phyloP scores from a whole-genome alignment of 2,329 filamentous ascomycete species.

The Didymella sp. region DNA sequence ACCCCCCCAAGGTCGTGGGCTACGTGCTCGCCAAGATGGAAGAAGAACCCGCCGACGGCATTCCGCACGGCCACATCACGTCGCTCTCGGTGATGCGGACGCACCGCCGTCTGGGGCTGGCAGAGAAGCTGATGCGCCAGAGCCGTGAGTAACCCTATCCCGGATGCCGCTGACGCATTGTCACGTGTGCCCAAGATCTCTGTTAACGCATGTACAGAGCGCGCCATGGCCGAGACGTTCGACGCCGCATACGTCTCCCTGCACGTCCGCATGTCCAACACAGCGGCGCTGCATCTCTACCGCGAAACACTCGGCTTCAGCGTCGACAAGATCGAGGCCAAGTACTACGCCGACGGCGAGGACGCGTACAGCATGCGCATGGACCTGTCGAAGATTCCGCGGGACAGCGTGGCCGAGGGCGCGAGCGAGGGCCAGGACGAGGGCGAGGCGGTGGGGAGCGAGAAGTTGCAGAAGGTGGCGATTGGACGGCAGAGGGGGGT shows the following conservation, averaged over 20 bases:
- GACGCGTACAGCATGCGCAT: constrained; percentile 95
- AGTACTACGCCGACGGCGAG: constrained; percentile 98
- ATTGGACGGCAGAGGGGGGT: constrained; percentile 83
- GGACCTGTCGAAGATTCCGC: constrained; percentile 69
- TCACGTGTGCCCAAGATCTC: not conserved
- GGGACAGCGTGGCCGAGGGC: constrained; percentile 56
- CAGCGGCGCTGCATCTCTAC: constrained; percentile 89
- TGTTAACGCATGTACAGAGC: constrained; percentile 61
- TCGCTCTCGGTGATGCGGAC: constrained; percentile 95
- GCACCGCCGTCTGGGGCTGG: constrained; percentile 86
- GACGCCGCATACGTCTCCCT: constrained; percentile 91
- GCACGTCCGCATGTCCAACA: constrained; percentile 94
- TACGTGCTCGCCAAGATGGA: constrained; percentile 99
- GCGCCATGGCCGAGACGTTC: constrained; percentile 96
- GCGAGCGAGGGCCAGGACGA: constrained; percentile 49
- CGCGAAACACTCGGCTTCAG: constrained; percentile 62
- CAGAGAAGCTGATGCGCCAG: constrained; percentile 97
- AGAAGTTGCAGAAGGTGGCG: constrained; percentile 70
- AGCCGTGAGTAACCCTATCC: constrained; percentile 67
- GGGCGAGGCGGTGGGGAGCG: constrained; percentile 49
- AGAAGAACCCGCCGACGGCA: constrained; percentile 89
- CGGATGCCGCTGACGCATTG: not conserved
- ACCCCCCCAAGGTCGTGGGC: constrained; percentile 96
- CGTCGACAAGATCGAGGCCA: constrained; percentile 67
- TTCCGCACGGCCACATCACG: constrained; percentile 96